These are phyloP conservation scores for Ceratocystis huliohia DNA, from an alignment of 2,329 filamentous ascomycete species.

Conservation along the genomic window DNA sequence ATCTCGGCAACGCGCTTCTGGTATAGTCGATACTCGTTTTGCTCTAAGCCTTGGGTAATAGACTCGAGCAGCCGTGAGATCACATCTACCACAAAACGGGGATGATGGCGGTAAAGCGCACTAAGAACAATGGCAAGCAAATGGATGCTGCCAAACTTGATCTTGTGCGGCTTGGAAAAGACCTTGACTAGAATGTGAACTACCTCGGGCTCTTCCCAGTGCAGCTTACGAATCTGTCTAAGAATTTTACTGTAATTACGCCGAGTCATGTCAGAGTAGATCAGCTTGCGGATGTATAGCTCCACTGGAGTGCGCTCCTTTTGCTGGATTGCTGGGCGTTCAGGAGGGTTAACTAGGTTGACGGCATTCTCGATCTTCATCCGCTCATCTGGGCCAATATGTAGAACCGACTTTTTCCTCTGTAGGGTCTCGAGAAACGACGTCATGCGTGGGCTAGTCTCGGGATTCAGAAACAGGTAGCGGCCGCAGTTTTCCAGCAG, in stretches of 20 bases:
- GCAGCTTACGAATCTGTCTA: slow-evolving; percentile 85
- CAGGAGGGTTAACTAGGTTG: slow-evolving; percentile 93
- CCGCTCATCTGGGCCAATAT: slow-evolving; percentile 86
- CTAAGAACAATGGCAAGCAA: slow-evolving; percentile 80
- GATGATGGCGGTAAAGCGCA: slow-evolving; percentile 81
- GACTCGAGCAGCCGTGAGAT: slow-evolving; percentile 87
- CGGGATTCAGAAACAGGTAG: slow-evolving; percentile 81
- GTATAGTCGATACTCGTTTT: slow-evolving; percentile 96
- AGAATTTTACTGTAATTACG: slow-evolving; percentile 86
- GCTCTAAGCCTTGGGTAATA: slow-evolving; percentile 74
- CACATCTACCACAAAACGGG: slow-evolving; percentile 77
- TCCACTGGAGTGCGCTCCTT: slow-evolving; percentile 93
- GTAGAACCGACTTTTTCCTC: slow-evolving; percentile 89
- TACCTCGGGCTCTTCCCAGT: slow-evolving; percentile 91
- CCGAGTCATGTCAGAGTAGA: slow-evolving; percentile 90
- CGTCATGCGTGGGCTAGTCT: slow-evolving; percentile 84
- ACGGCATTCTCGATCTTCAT: slow-evolving; percentile 98
- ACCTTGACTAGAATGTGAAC: slow-evolving; percentile 72
- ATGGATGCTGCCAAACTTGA: slow-evolving; percentile 95
- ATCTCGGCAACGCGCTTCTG: slow-evolving; percentile 89
- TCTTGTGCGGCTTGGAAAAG: slow-evolving; percentile 90
- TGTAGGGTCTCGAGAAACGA: slow-evolving; percentile 91
- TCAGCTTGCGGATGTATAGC: slow-evolving; percentile 78
- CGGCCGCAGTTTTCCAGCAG: slow-evolving; percentile 91
- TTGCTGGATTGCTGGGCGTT: slow-evolving; percentile 85